These are phyloP conservation scores for Botrytis galanthina DNA, from an alignment of 2,329 filamentous ascomycete genomes.

Conservation along the genomic window DNA sequence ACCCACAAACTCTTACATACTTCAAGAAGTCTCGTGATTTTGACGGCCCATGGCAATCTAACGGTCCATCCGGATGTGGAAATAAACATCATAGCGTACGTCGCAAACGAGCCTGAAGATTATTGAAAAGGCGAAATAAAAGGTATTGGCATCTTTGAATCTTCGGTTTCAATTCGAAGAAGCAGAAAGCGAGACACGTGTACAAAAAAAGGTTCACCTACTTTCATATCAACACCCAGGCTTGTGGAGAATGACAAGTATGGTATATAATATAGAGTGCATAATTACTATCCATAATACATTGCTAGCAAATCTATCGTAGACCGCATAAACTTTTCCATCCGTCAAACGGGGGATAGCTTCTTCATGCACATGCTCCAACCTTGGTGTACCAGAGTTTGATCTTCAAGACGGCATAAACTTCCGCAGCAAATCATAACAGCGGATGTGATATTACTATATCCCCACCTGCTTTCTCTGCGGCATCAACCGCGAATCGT, in stretches of 20 bases:
- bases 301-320: not conserved
- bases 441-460: not conserved
- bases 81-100: not conserved
- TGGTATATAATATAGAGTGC: conserved; percentile 1
- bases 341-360: conserved; percentile 1
- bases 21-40: not conserved
- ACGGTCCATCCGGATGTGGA: not conserved
- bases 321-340: conserved; percentile 12
- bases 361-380: conserved; percentile 6
- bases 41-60: not conserved
- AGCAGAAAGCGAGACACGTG: conserved; percentile 16
- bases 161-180: not conserved
- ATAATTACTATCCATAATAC: conserved; percentile 17
- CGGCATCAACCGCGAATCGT: conserved; percentile 11
- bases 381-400: conserved; percentile 9
- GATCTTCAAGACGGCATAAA: conserved; percentile 16
- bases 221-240: conserved; percentile 1
- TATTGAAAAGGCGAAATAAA: not conserved
- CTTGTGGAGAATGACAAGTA: conserved; percentile 5
- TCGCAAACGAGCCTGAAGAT: not conserved
- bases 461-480: conserved; percentile 7
- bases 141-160: not conserved
- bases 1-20: not conserved
- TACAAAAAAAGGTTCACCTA: conserved; percentile 18
- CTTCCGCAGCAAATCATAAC: conserved; percentile 15